Percentiles rank a stretch among this genome's conserved stretches.
Evolutionary conservation across 208 protist species (phyloP).

Genomic region (Leishmania major): DNA sequence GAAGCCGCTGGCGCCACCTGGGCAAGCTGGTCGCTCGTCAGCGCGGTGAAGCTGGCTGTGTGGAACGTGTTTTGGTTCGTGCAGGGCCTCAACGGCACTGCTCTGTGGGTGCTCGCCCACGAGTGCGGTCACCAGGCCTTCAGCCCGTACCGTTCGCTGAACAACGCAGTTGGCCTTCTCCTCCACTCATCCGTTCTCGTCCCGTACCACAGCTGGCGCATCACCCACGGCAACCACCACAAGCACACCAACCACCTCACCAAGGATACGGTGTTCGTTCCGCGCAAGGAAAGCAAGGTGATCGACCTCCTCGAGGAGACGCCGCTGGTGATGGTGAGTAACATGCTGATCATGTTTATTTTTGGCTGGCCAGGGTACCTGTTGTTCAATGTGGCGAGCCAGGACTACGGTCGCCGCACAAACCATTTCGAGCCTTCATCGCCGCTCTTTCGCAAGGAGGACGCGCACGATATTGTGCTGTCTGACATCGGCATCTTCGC

Average conservation of each 20-base stretch:
- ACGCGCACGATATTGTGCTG: slow-evolving; percentile 64
- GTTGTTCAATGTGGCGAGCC: slow-evolving; percentile 75
- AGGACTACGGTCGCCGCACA: slow-evolving; percentile 67
- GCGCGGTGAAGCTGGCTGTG: slow-evolving; percentile 32
- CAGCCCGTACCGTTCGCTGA: slow-evolving; percentile 66
- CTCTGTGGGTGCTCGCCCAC: slow-evolving; percentile 94
- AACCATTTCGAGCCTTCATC: slow-evolving; percentile 88
- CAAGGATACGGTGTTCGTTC: slow-evolving; percentile 90
- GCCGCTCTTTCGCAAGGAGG: slow-evolving; percentile 82
- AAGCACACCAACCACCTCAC: slow-evolving; percentile 94
- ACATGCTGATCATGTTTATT: slow-evolving; percentile 72
- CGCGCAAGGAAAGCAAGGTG: slow-evolving; percentile 57
- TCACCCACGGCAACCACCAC: slow-evolving; percentile 94
- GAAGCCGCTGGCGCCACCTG: slow-evolving; percentile 1
- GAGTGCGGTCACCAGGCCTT: slow-evolving; percentile 96
- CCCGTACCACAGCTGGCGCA: slow-evolving; percentile 94
- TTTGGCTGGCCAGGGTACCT: slow-evolving; percentile 93
- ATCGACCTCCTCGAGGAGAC: slow-evolving; percentile 76
- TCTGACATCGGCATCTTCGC: slow-evolving; percentile 76
- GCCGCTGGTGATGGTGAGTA: slow-evolving; percentile 52
- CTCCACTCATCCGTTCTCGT: slow-evolving; percentile 90
- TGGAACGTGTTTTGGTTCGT: slow-evolving; percentile 86
- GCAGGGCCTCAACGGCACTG: slow-evolving; percentile 86
- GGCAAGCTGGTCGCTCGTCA: slow-evolving; percentile 24
- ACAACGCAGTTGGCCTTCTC: slow-evolving; percentile 90